Evolutionary conservation across 371 early-diverging fungal genomes (phyloP), one percentile per base, ranked within the genome.

Genomic region (Rhizoclosmatium hyalinum): DNA sequence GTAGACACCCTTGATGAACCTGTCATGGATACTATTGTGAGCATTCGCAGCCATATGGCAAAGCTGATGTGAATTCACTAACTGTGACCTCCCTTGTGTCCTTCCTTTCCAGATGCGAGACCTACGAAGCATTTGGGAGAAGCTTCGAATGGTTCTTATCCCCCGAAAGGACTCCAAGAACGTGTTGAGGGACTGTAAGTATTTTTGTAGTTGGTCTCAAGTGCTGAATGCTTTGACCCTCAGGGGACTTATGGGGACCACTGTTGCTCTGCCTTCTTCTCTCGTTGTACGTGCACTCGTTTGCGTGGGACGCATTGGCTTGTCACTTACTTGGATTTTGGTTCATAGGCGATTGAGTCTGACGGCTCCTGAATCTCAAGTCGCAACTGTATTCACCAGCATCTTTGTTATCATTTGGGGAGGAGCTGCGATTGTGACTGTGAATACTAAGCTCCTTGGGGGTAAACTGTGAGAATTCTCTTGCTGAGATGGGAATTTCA

Each of bases 231-330:
- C 10, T 72, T 14, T 71, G 45, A 17, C 54, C 42, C 46, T 42
- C 78, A 94, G 94, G 96, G 95, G 97, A 96, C 83, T 84, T 96
- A 41, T 97, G 97, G 97, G 97, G 97, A 3, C 97, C 97, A 21
- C 86, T 97, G 61, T 83, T 97, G 64, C 87, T 97, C 75, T 96
- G 96, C 75, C 84, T 96, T 58, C 85, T 90, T 12, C 83, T 97
- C 65, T 94, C 97, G 3, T 89, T 94, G 92, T 92, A 87, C 46
- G 65, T 50, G 54, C 8, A 17, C n/a, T 3, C 32, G 10, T 42
- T 41, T 57, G 17, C 19, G 21, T 32, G 32, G 6, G 5, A n/a
- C 70, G 54, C 21, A 24, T 8, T 5, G 19, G 21, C 21, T 39
- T 19, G 41, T 60, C 12, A 12, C 61, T 24, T 6, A 6, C 17